Evolutionary conservation across 305 asterid species (phyloP), one percentile per base, ranked within the genome.

Genomic region (Fraxinus dipetala): DNA sequence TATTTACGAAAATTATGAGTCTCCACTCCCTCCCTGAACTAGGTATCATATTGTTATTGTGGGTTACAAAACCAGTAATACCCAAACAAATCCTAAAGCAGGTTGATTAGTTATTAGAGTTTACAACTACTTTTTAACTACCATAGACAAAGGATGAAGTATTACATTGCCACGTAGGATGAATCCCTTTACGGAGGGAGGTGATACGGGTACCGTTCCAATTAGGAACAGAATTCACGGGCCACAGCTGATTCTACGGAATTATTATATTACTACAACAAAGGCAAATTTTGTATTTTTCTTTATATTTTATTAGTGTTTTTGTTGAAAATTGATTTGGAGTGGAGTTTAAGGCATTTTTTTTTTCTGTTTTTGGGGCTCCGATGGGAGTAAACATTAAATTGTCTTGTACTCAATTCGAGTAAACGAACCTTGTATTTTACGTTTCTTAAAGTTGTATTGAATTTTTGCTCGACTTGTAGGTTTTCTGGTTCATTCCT

Each of bases 321-420:
- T 83, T 75, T 45, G 69, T 84, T 79, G 84, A 82, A 82, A 79
- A 61, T 77, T 85, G 78, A 61, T 28, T 83, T 69, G 74, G 65
- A 26, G 85, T 80, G 40, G 73, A 65, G 73, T 56, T 82, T 56
- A 82, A 85, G 83, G 30, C 36, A 67, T 16, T 63, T 5, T 26
- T 43, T 36, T 35, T 43, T 43, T 43, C 76, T 2, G 2, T 72
- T 72, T 34, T 34, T 1, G n/a, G 48, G 28, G 16, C 16, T 72
- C n/a, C n/a, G n/a, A n/a, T n/a, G n/a, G n/a, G 22, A 14, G 43
- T 14, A 28, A 2, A 28, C 38, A 26, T 26, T 67, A 67, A 67
- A 26, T 67, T 67, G 74, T 67, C 74, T 9, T 11, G 36, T 28
- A 9, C 74, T 67, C 30, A 59, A 59, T 59, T 59, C 31, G 69